Percentiles rank a stretch among this genome's conserved stretches.
phyloP scores from a whole-genome alignment of 2,329 filamentous ascomycete genomes.

The Fusarium tupiense region DNA sequence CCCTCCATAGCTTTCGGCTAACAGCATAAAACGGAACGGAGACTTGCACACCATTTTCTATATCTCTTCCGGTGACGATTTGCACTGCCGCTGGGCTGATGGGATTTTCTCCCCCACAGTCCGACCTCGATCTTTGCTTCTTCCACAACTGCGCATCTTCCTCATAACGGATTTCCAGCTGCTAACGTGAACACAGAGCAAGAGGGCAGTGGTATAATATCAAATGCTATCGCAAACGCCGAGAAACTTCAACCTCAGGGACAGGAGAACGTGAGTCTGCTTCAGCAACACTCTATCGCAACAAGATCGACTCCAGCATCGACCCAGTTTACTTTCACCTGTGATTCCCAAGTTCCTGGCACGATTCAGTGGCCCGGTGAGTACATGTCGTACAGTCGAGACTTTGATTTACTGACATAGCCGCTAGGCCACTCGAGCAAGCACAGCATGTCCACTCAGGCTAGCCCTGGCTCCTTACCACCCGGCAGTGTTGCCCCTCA shows the following conservation, averaged over 20 bases:
- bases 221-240: constrained; percentile 88
- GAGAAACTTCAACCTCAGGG: constrained; percentile 74
- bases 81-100: neutral
- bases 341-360: constrained; percentile 86
- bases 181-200: constrained; percentile 41
- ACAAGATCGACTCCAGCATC: constrained; percentile 74
- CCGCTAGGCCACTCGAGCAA: constrained; percentile 41
- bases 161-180: neutral
- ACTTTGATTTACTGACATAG: constrained; percentile 1
- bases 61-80: neutral
- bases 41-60: neutral
- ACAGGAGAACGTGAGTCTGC: constrained; percentile 81
- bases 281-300: constrained; percentile 72
- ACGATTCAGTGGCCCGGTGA: constrained; percentile 78
- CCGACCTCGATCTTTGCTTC: neutral
- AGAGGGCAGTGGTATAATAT: constrained; percentile 82
- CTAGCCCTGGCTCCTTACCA: constrained; percentile 10
- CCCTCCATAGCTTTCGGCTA: constrained; percentile 1
- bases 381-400: neutral
- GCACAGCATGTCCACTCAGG: constrained; percentile 35
- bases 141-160: neutral
- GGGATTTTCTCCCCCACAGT: neutral
- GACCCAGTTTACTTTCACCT: constrained; percentile 96
- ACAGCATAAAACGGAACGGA: constrained; percentile 1
- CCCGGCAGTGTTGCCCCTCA: constrained; percentile 35